These are phyloP conservation scores for Fraxinus nigra DNA, from an alignment of 305 asterid genomes.

Conservation along the genomic window DNA sequence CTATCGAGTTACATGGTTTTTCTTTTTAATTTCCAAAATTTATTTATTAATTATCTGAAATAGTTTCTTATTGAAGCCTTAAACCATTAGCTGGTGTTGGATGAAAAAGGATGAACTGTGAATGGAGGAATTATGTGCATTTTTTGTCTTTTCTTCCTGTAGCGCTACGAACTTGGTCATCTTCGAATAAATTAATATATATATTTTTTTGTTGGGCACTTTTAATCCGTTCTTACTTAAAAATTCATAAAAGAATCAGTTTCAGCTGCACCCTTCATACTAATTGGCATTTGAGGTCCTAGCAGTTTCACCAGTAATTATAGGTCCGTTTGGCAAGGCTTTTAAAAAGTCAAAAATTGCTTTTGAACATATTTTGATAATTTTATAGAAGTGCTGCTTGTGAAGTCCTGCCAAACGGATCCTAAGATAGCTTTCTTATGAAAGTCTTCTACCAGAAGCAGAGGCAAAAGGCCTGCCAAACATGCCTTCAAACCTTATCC, in stretches of 20 bases:
- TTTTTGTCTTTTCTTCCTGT: background rate
- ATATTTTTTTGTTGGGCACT: background rate
- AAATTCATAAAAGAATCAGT: background rate
- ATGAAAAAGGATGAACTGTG: background rate
- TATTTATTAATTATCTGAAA: background rate
- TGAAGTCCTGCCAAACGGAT: background rate
- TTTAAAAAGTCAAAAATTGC: background rate
- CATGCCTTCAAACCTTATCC: background rate
- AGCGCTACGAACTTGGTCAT: background rate
- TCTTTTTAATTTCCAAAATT: too few relatives aligned
- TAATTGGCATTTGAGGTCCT: background rate
- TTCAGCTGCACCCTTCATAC: background rate
- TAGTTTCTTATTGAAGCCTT: background rate
- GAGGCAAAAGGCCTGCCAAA: background rate
- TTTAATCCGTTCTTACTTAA: background rate
- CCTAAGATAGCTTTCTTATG: background rate
- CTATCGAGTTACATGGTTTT: background rate
- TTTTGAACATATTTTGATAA: background rate
- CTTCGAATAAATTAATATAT: background rate
- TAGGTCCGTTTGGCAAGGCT: background rate
- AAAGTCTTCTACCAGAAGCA: background rate
- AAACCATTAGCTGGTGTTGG: background rate
- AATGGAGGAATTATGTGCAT: background rate
- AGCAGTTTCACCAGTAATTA: background rate
- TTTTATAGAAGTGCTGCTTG: background rate